Evolutionary conservation across 2,329 filamentous ascomycete genomes (phyloP).

Genomic region (Colletotrichum musicola): DNA sequence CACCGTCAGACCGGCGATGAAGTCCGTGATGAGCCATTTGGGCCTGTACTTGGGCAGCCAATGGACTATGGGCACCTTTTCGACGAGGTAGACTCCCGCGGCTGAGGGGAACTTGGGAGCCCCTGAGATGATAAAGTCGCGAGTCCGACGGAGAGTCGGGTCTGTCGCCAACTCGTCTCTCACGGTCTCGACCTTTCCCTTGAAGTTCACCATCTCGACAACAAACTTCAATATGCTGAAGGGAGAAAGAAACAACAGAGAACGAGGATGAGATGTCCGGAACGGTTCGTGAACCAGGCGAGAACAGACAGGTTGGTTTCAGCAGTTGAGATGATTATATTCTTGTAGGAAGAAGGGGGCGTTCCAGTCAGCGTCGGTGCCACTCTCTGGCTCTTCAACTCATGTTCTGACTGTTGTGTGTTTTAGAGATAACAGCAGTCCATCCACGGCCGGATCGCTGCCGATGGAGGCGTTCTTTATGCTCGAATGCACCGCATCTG

Average conservation of each 20-base stretch:
- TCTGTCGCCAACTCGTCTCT: slow-evolving; percentile 46
- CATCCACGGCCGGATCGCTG: not conserved
- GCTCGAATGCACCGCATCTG: slow-evolving; percentile 29
- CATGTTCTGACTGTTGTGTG: slow-evolving; percentile 11
- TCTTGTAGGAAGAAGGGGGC: slow-evolving; percentile 1
- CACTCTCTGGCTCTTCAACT: slow-evolving; percentile 6
- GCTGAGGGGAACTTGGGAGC: slow-evolving; percentile 61
- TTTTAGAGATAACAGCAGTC: slow-evolving; percentile 13
- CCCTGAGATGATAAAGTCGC: slow-evolving; percentile 47
- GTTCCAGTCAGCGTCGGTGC: slow-evolving; percentile 5
- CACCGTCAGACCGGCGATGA: slow-evolving; percentile 72
- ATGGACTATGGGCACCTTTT: slow-evolving; percentile 72
- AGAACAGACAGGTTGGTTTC: slow-evolving; percentile 31
- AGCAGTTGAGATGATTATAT: slow-evolving; percentile 28
- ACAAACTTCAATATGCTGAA: not conserved
- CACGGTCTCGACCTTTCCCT: not conserved
- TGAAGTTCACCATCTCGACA: slow-evolving; percentile 26
- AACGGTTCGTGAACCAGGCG: not conserved
- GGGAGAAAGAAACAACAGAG: not conserved
- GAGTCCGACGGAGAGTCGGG: slow-evolving; percentile 48
- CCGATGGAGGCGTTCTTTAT: slow-evolving; percentile 34
- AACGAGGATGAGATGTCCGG: not conserved
- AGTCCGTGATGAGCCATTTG: slow-evolving; percentile 72
- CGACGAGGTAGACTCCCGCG: slow-evolving; percentile 66
- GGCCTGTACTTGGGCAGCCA: slow-evolving; percentile 74